Evolutionary conservation across 345 rosid species (phyloP), one percentile per base, ranked within the genome.

Genomic region (Pelargonium nanum): DNA sequence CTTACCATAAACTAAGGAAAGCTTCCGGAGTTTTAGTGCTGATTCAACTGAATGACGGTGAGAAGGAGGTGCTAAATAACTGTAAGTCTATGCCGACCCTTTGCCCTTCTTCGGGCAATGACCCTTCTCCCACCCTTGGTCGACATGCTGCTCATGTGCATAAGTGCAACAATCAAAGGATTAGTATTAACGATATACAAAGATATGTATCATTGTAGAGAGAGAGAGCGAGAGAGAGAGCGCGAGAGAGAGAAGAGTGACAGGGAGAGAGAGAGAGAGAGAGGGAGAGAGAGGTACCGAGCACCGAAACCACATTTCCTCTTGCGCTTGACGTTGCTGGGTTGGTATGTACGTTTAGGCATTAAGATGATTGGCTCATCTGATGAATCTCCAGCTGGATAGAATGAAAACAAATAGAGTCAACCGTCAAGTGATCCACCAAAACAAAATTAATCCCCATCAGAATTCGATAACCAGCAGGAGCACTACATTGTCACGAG

Each of bases 91-190:
- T 81, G 70, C 40, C 99, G 89, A 25, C 99, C 97, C 74, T 93
- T 93, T 9, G 97, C 99, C 68, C 89, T 77, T 73, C 99, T 84
- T 59, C 99, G 88, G 67, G 95, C 99, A 61, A 93, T 93, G 72
- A 93, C 99, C 75, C 83, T 84, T 51, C 92, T 78, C 40, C 99
- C 99, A 53, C 99, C 99, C 76, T 85, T 93, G 21, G 97, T 93
- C 66, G 97, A 94, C 75, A 89, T 93, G 55, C 97, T 93, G 99
- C 64, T 60, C 71, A 75, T 57, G 67, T 61, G 58, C 22, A 76
- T 15, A 66, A 23, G 66, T 24, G 61, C 52, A 60, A 23, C 17
- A 59, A 61, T 55, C 60, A 75, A 50, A 62, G 63, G 51, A 58
- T 56, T 9, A 61, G 1, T 6, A 4, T 16, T 4, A 30, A 8